Evolutionary conservation across 2,329 filamentous ascomycete species (phyloP).

Genomic region (Aplosporella prunicola): DNA sequence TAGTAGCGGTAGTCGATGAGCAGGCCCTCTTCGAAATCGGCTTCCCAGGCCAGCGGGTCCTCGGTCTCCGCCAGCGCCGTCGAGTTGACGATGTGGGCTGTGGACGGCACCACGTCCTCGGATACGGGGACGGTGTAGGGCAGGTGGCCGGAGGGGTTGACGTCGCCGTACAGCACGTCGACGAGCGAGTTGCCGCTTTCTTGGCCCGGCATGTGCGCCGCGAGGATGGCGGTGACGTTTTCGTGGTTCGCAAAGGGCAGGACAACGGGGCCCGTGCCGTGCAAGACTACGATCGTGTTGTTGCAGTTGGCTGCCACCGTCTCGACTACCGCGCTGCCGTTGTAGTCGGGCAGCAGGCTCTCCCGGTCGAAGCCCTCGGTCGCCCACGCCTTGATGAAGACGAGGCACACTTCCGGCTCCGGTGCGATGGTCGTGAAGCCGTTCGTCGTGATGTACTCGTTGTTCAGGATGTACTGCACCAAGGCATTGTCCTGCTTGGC

Average conservation of each 20-base stretch:
- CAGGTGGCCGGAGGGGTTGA: constrained; percentile 31
- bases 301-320: constrained; percentile 37
- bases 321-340: constrained; percentile 17
- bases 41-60: constrained; percentile 34
- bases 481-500: constrained; percentile 6
- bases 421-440: constrained; percentile 16
- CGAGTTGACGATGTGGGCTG: constrained; percentile 26
- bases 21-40: constrained; percentile 43
- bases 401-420: constrained; percentile 39
- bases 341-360: constrained; percentile 32
- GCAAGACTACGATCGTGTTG: constrained; percentile 43
- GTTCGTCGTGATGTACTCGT: constrained; percentile 3
- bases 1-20: constrained; percentile 48
- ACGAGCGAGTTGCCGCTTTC: constrained; percentile 32
- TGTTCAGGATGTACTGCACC: constrained; percentile 8
- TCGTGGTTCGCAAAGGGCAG: constrained; percentile 31
- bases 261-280: constrained; percentile 34
- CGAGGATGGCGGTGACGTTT: constrained; percentile 29
- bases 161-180: constrained; percentile 30
- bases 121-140: constrained; percentile 31
- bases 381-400: constrained; percentile 50
- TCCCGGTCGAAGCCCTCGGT: constrained; percentile 36
- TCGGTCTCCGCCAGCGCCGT: constrained; percentile 22
- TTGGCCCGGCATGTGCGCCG: constrained; percentile 34
- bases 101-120: constrained; percentile 21